Evolutionary conservation across 2,329 filamentous ascomycete genomes (phyloP), one percentile per base, ranked within the genome.

Genomic region (Onygenales sp.): DNA sequence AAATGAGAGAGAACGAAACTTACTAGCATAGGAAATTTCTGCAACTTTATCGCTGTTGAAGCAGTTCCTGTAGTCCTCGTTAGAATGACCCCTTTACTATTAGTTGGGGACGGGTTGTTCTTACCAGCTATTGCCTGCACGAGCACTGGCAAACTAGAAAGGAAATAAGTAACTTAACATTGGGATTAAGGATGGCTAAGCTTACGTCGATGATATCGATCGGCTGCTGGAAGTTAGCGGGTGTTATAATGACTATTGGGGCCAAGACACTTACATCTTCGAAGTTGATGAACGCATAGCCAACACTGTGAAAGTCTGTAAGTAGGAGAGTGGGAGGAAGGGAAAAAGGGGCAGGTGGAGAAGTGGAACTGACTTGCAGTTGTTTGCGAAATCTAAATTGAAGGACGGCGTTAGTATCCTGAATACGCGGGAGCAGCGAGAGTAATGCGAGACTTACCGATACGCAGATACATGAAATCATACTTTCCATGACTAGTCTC

Each of bases 211-310:
- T 81, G 55, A 93, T 89, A 67, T 88, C 82, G 55, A 85, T 74
- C 0, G 88, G 83, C 82, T 87, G 56, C 9, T 36, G 21, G 54
- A 48, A 48, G 64, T 82, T 63, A 80, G 72, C 48, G 40, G 54
- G 36, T 44, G 32, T 49, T 17, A 36, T 14, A 44, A 9, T 32
- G 11, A 27, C n/a, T 32, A 32, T 39, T 7, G 34, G 8, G 21
- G 27, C 11, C 8, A 37, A 27, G 55, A 32, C 6, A 65, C 84
- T 80, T 69, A 87, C 85, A 67, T 90, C 84, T 43, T 84, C 81
- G 62, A 97, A 96, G 70, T 98, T 96, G 73, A 98, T 89, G 70
- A 97, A 98, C 0, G 90, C 92, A 69, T 97, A 97, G 45, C 93
- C 93, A 54, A 97, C 92, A 66, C 90, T 95, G 54, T 17, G 42